Percentiles rank a stretch among this genome's conserved stretches.
phyloP scores from a whole-genome alignment of 1,284 basidiomycete species.

The Trametes polyzona region DNA sequence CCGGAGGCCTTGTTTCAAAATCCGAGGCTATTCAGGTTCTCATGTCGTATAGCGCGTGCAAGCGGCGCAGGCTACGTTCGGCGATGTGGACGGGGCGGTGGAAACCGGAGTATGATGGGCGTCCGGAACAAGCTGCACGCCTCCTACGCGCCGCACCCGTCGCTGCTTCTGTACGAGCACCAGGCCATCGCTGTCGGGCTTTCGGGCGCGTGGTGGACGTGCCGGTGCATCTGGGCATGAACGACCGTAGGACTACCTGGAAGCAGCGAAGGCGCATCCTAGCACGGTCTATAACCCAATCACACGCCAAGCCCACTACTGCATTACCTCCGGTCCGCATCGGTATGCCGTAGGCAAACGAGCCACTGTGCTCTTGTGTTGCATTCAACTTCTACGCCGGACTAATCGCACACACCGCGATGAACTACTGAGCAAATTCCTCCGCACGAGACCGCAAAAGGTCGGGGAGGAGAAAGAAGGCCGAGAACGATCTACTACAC shows the following conservation, averaged over 20 bases:
- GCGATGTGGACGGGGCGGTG: not conserved
- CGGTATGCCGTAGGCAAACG: no score
- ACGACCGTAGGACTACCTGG: not conserved
- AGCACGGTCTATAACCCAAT: no score
- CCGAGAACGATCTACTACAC: not conserved
- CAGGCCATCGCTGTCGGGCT: not conserved
- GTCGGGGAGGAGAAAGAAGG: not conserved
- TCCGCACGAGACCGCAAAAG: not conserved
- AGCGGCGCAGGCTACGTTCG: not conserved
- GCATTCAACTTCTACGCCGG: not conserved
- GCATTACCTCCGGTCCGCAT: no score
- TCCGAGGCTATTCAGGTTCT: conserved; percentile 6
- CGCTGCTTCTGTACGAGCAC: no score
- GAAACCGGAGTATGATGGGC: conserved; percentile 3
- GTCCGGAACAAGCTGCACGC: not conserved
- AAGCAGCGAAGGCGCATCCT: no score
- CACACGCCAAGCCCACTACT: conserved; percentile 1
- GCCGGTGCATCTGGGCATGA: not conserved
- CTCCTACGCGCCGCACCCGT: no score
- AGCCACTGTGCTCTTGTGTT: no score
- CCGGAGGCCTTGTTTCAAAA: conserved; percentile 3
- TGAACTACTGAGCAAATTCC: not conserved
- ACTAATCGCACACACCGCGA: conserved; percentile 3
- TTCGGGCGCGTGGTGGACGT: not conserved
- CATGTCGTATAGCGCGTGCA: conserved; percentile 2